Evolutionary conservation across 73 alveolate genomes (phyloP), one percentile per base, ranked within the genome.

Genomic region (Urostyla sp.): DNA sequence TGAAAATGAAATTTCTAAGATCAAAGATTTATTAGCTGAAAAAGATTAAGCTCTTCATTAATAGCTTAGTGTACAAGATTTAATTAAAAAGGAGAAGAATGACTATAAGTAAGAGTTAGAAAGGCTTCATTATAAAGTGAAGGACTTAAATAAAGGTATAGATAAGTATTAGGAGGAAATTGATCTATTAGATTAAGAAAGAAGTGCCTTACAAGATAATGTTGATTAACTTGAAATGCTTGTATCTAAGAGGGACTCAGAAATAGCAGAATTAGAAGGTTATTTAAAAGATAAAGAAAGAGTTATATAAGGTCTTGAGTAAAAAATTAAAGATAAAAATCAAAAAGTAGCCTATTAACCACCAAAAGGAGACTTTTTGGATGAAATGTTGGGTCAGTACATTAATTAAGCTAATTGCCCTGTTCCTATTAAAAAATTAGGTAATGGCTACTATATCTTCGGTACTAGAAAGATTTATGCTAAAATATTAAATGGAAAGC

Each of bases 401-500:
- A 55, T 87, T 32, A 72, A 84, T 80, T 44, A 67, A 31, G 79
- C 76, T 58, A 69, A 51, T 23, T 72, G 91, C 50, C 95, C 94
- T 36, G 90, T 87, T 11, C 90, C 88, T 28, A 55, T 80, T 20
- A 84, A 60, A 53, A 87, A 81, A 61, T 51, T 87, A 1, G 91
- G 90, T 18, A 86, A 84, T 6, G 95, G 95, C 8, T 72, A 80
- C 80, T 87, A 87, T 50, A 60, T 80, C 49, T 87, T 80, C 80
- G 95, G 95, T 30, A 80, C 91, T 0, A 80, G 85, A 35, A 79
- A 84, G 69, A 81, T 87, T 23, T 72, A 59, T 38, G 95, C 88
- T 13, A 87, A 87, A 69, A 63, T 80, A 26, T 53, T 87, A 34
- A 87, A 81, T 23, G 91, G 91, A 0, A 80, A 84, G 59, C 63